A percentile compares a stretch with the other conserved stretches of the same genome.
These are phyloP conservation scores for Trichoderma polysporum DNA, from an alignment of 2,329 filamentous ascomycete species.

Conservation along the genomic window DNA sequence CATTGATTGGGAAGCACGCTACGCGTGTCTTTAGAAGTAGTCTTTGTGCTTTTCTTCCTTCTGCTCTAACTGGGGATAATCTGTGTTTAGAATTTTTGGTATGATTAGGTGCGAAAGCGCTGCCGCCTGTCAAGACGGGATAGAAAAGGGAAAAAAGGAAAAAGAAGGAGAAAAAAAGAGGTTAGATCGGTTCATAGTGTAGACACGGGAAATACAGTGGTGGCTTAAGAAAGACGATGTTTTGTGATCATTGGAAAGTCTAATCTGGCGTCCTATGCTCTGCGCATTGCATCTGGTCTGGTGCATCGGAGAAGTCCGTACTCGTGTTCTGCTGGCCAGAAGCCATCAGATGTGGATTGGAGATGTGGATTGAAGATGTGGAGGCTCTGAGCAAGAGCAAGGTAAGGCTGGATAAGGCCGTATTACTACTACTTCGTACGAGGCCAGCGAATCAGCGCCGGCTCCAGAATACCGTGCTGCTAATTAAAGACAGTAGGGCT, in stretches of 20 bases:
- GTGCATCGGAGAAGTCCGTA: background rate
- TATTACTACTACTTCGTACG: background rate
- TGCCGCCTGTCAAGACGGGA: background rate
- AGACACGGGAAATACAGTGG: background rate
- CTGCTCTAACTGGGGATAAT: background rate
- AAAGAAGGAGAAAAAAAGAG: background rate
- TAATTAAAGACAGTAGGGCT: background rate
- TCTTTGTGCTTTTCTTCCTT: background rate
- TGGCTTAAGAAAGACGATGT: background rate
- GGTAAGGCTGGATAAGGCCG: background rate
- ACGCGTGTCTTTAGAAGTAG: background rate
- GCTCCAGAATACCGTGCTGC: background rate
- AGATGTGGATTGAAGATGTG: background rate
- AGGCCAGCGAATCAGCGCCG: slow-evolving; percentile 10
- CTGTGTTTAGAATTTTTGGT: background rate
- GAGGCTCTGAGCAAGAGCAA: background rate
- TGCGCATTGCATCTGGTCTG: background rate
- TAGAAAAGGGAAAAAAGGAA: background rate
- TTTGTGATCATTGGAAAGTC: background rate
- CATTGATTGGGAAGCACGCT: background rate
- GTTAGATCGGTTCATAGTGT: background rate
- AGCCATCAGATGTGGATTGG: background rate
- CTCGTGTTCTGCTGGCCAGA: background rate
- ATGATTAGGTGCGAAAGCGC: background rate
- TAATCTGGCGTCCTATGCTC: background rate